phyloP scores from a whole-genome alignment of 1,139 yeast species.

The Kodamaea sp. region DNA sequence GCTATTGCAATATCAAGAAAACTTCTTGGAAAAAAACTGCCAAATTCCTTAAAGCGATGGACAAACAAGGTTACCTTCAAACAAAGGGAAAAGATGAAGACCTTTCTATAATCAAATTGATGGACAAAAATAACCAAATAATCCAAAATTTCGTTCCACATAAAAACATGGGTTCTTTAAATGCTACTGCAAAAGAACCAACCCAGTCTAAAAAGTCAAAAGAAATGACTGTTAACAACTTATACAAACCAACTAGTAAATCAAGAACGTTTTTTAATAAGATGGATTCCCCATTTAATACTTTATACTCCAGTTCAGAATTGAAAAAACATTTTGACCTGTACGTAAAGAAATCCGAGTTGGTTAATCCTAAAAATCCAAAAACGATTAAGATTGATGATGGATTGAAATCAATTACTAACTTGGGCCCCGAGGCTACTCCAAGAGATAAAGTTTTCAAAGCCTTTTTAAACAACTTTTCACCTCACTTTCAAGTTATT shows the following conservation, averaged over 20 bases:
- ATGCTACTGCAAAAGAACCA: conserved; percentile 14
- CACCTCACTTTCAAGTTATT: conserved; percentile 55
- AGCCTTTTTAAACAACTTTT: conserved; percentile 49
- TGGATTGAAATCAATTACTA: conserved; percentile 24
- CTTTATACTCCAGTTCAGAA: conserved; percentile 51
- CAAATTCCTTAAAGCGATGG: conserved; percentile 82
- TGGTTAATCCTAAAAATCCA: conserved; percentile 45
- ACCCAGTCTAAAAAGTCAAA: conserved; percentile 21
- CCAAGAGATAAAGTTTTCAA: conserved; percentile 53
- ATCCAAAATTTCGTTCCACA: conserved; percentile 65
- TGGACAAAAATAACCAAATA: conserved; percentile 44
- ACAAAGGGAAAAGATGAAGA: conserved; percentile 79
- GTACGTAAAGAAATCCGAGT: conserved; percentile 52
- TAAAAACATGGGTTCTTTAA: conserved; percentile 32
- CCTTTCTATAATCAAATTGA: conserved; percentile 49
- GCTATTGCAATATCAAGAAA: conserved; percentile 66
- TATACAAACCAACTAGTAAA: conserved; percentile 54
- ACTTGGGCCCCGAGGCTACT: conserved; percentile 22
- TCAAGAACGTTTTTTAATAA: conserved; percentile 50
- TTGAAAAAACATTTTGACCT: conserved; percentile 48
- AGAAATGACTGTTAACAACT: conserved; percentile 34
- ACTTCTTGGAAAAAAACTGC: conserved; percentile 89
- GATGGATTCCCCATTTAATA: conserved; percentile 31
- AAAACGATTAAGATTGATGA: conserved; percentile 56
- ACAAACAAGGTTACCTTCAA: conserved; percentile 61